These are phyloP conservation scores for Solanum lycopersicoides DNA, from an alignment of 257 asterid species.

Conservation along the genomic window DNA sequence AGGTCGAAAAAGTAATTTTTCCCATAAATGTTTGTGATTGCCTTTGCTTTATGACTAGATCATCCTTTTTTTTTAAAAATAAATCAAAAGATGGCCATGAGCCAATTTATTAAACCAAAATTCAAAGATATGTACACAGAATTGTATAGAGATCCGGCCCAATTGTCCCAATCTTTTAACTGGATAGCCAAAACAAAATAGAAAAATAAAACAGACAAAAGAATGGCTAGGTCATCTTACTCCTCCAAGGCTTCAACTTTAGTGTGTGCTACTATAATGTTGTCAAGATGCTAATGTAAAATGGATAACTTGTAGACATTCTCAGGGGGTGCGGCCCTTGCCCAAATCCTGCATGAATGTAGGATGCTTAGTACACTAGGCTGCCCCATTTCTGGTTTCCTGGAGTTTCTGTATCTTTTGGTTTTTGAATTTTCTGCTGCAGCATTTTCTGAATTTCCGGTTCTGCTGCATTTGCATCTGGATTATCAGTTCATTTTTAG, in stretches of 20 bases:
- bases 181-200: background rate
- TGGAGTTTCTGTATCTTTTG: no score
- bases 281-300: background rate
- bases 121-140: background rate
- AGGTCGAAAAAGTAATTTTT: background rate
- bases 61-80: background rate
- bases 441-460: no score
- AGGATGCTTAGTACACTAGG: no score
- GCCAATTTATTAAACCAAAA: background rate
- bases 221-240: background rate
- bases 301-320: background rate
- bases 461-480: no score
- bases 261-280: background rate
- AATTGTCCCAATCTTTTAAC: background rate
- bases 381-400: no score
- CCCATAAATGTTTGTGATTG: background rate
- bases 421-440: no score
- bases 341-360: no score
- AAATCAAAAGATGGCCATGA: background rate
- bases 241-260: background rate
- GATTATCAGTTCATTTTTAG: no score
- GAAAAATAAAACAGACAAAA: no score
- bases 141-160: background rate
- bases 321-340: no score
- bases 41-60: background rate